These are phyloP conservation scores for Fusarium sp. DNA, from an alignment of 2,329 filamentous ascomycete genomes.

Conservation along the genomic window DNA sequence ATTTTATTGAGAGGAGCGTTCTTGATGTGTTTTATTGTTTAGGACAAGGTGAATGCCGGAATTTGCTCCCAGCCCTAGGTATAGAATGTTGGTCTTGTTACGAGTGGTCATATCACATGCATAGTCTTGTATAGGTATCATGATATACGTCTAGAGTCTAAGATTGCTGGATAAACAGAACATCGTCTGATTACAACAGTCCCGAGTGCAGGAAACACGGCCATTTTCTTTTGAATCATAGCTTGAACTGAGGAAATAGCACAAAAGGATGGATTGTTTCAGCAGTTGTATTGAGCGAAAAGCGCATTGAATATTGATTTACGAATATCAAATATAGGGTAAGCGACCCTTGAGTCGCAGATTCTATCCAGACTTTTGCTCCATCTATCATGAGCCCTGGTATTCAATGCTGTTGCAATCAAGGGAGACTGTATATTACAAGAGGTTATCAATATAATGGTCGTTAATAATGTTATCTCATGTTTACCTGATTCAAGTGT, in stretches of 20 bases:
- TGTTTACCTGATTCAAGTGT: conserved; percentile 9
- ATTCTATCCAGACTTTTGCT: not conserved
- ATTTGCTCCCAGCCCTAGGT: too few species aligned
- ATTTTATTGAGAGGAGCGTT: not conserved
- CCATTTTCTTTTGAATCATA: too few species aligned
- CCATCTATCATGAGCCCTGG: not conserved
- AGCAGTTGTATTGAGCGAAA: too few species aligned
- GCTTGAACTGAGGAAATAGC: too few species aligned
- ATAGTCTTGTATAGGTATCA: not conserved
- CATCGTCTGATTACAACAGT: too few species aligned
- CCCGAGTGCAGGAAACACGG: too few species aligned
- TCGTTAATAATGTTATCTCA: not conserved
- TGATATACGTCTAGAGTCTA: not conserved
- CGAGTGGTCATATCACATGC: not conserved
- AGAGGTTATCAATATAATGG: not conserved
- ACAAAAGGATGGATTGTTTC: too few species aligned
- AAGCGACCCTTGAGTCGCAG: not conserved
- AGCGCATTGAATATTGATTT: too few species aligned
- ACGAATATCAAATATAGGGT: not conserved
- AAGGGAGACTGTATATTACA: not conserved
- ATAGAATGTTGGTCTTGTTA: not conserved
- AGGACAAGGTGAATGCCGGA: not conserved
- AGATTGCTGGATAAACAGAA: too few species aligned
- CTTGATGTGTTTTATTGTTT: not conserved
- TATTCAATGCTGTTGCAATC: not conserved